Conservation (phyloP, 148 eudicot genomes). For the Vaccinium macrocarpon region DNA sequence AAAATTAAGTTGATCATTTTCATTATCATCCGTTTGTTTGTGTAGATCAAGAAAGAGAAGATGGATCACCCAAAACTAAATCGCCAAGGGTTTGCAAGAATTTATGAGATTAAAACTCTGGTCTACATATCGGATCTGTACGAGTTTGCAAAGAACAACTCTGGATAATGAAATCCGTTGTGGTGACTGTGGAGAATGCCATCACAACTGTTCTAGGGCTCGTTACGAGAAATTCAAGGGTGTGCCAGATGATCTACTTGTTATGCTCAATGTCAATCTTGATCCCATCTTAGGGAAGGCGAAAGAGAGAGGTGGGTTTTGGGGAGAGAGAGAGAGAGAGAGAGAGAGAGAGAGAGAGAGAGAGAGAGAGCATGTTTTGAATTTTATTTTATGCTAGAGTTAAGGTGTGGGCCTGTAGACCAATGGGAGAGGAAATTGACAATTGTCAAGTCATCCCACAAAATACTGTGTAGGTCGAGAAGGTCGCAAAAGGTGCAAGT, state of each 20-base stretch:
- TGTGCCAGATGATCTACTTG: constrained; percentile 41
- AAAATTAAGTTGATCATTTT: too few species aligned
- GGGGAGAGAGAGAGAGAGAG: too few species aligned
- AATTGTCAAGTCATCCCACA: not conserved
- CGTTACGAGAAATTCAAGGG: constrained; percentile 34
- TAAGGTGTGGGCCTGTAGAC: too few species aligned
- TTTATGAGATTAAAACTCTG: constrained; percentile 33
- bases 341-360: too few species aligned
- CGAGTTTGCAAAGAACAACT: constrained; percentile 42
- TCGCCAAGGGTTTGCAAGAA: constrained; percentile 42
- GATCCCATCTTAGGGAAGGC: too few species aligned
- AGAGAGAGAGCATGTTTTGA: too few species aligned
- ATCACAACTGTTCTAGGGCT: constrained; percentile 40
- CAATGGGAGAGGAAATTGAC: not conserved
- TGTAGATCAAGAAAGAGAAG: too few species aligned
- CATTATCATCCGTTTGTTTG: too few species aligned
- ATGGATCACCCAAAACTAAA: constrained; percentile 11
- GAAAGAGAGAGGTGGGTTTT: too few species aligned
- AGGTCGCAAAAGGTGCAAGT: not conserved
- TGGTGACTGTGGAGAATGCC: constrained; percentile 33
- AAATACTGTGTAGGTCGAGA: not conserved
- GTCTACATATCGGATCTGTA: constrained; percentile 36
- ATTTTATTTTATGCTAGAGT: too few species aligned
- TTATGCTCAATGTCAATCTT: constrained; percentile 2
- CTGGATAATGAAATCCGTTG: constrained; percentile 41